These are phyloP conservation scores for Mycena capillaripes DNA, from an alignment of 768 basidiomycete species.

Conservation along the genomic window DNA sequence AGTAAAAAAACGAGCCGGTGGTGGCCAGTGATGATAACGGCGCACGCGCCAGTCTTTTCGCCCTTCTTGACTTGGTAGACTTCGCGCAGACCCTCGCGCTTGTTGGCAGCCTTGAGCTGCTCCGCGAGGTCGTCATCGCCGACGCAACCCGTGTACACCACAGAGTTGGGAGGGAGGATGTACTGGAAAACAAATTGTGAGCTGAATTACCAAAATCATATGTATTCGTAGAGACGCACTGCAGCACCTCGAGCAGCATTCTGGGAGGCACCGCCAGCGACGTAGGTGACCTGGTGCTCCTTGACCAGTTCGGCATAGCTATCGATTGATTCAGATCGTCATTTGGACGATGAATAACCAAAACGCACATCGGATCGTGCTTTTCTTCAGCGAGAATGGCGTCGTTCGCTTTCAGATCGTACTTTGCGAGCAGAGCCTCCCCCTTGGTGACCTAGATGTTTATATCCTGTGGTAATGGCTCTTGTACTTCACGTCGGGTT, in stretches of 20 bases:
- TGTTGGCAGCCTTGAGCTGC: conserved; percentile 91
- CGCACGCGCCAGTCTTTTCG: conserved; percentile 95
- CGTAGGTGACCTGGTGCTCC: conserved; percentile 85
- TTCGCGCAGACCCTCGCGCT: conserved; percentile 89
- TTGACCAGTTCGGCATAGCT: conserved; percentile 93
- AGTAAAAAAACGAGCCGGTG: conserved; percentile 71
- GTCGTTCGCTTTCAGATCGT: conserved; percentile 92
- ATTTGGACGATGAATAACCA: not conserved
- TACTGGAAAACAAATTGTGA: conserved; percentile 68
- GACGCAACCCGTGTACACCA: conserved; percentile 95
- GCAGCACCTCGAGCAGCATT: conserved; percentile 97
- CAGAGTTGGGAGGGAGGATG: conserved; percentile 87
- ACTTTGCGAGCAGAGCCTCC: conserved; percentile 89
- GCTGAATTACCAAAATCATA: conserved; percentile 5
- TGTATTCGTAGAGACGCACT: conserved; percentile 62
- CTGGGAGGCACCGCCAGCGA: conserved; percentile 97
- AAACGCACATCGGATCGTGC: conserved; percentile 85
- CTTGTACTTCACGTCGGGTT: no score
- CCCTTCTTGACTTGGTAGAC: conserved; percentile 91
- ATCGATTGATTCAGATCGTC: conserved; percentile 18
- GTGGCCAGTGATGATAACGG: conserved; percentile 94
- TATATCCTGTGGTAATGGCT: no score
- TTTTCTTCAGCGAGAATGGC: conserved; percentile 95
- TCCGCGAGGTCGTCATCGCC: conserved; percentile 93
- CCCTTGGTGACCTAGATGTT: conserved; percentile 90